These are phyloP conservation scores for Aristolochia fimbriata DNA, from an alignment of 164 flowering plant species.

Conservation along the genomic window DNA sequence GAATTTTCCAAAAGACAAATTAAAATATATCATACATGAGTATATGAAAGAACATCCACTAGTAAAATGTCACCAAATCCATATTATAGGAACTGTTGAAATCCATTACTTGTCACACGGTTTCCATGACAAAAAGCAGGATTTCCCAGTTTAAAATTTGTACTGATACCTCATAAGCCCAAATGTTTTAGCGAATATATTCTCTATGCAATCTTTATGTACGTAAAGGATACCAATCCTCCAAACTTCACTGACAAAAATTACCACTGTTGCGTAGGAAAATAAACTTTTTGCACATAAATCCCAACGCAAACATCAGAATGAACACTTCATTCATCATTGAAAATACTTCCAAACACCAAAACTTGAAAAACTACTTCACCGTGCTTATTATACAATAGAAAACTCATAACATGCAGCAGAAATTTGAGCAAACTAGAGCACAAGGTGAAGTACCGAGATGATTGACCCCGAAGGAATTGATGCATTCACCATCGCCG, in stretches of 20 bases:
- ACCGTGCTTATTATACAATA: background rate
- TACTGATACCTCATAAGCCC: too few relatives aligned
- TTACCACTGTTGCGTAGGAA: too few relatives aligned
- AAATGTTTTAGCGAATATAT: too few relatives aligned
- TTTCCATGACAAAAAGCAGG: too few relatives aligned
- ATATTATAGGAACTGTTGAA: too few relatives aligned
- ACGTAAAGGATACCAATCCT: too few relatives aligned
- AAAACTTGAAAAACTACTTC: background rate
- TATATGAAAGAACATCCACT: too few relatives aligned
- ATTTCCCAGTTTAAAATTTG: too few relatives aligned
- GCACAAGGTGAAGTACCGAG: conserved; percentile 46
- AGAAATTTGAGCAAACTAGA: background rate
- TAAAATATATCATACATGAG: background rate
- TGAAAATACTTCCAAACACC: background rate
- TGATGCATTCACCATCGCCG: conserved; percentile 47
- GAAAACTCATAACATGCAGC: background rate
- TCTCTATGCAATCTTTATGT: too few relatives aligned
- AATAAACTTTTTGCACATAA: background rate
- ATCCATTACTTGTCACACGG: too few relatives aligned
- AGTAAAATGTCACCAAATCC: too few relatives aligned
- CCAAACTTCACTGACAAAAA: too few relatives aligned
- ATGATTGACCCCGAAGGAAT: conserved; percentile 53
- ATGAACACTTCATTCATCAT: background rate
- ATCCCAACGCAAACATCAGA: background rate
- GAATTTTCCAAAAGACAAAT: background rate